These are phyloP conservation scores for Penicillium steckii DNA, from an alignment of 495 filamentous ascomycete genomes.

Conservation along the genomic window DNA sequence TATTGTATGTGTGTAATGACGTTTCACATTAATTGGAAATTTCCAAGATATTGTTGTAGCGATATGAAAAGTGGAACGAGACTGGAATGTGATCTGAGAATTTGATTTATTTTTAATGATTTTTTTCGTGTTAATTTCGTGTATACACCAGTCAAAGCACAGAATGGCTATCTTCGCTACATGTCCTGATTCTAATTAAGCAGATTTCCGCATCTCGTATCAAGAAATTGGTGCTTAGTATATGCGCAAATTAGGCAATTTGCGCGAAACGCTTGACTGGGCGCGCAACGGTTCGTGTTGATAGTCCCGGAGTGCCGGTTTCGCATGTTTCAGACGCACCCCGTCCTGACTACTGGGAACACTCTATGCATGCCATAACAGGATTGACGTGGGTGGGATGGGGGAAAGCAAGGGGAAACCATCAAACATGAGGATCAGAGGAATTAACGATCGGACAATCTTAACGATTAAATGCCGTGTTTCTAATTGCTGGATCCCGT, in stretches of 20 bases:
- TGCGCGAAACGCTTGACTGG: not conserved
- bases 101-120: not conserved
- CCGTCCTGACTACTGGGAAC: not conserved
- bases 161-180: too few species aligned
- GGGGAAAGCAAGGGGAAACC: not conserved
- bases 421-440: constrained; percentile 10
- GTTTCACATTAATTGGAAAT: constrained; percentile 25
- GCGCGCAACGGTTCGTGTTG: not conserved
- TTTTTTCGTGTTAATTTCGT: too few species aligned
- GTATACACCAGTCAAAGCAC: too few species aligned
- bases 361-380: not conserved
- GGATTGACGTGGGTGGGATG: not conserved
- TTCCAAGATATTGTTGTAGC: not conserved
- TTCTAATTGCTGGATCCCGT: not conserved
- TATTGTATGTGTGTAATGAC: not conserved
- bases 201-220: too few species aligned
- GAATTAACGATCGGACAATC: constrained; percentile 13
- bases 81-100: constrained; percentile 1
- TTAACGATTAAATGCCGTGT: constrained; percentile 5
- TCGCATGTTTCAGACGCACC: not conserved
- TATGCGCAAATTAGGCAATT: too few species aligned
- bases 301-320: not conserved
- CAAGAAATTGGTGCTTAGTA: too few species aligned
- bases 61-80: constrained; percentile 18
- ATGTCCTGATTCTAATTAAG: too few species aligned